These are phyloP conservation scores for Melanomma pulvis-pyrius DNA, from an alignment of 495 filamentous ascomycete genomes.

Conservation along the genomic window DNA sequence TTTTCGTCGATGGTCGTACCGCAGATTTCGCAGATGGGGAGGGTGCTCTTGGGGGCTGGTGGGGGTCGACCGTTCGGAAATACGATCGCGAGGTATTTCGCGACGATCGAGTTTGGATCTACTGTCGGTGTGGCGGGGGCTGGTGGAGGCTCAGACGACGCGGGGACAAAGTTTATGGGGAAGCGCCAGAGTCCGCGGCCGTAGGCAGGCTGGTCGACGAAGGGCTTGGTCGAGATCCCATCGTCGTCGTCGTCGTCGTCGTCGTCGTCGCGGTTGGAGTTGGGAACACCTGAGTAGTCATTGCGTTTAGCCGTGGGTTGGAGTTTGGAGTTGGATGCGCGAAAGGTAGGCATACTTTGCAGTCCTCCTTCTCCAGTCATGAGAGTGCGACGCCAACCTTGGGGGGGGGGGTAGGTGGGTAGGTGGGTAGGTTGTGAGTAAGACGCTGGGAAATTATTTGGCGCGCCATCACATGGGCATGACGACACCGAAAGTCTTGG, in stretches of 20 bases:
- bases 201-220: slow-evolving; percentile 75
- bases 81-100: slow-evolving; percentile 61
- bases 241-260: slow-evolving; percentile 45
- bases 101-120: slow-evolving; percentile 53
- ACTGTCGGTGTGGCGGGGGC: slow-evolving; percentile 27
- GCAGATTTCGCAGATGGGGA: slow-evolving; percentile 59
- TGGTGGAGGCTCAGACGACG: slow-evolving; percentile 53
- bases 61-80: slow-evolving; percentile 21
- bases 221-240: slow-evolving; percentile 66
- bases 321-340: neutral
- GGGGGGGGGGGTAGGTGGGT: neutral
- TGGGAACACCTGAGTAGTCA: neutral
- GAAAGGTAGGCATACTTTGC: neutral
- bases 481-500: too few relatives aligned
- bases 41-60: neutral
- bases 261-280: neutral
- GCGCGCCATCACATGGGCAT: too few relatives aligned
- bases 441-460: neutral
- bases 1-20: slow-evolving; percentile 54
- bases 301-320: neutral
- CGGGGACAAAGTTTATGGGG: slow-evolving; percentile 78
- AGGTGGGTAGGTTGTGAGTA: neutral
- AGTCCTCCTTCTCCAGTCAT: neutral
- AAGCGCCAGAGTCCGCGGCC: slow-evolving; percentile 76
- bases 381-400: neutral